These are phyloP conservation scores for Chaetoceros muelleri DNA, from an alignment of 108 stramenopile species.

Conservation along the genomic window DNA sequence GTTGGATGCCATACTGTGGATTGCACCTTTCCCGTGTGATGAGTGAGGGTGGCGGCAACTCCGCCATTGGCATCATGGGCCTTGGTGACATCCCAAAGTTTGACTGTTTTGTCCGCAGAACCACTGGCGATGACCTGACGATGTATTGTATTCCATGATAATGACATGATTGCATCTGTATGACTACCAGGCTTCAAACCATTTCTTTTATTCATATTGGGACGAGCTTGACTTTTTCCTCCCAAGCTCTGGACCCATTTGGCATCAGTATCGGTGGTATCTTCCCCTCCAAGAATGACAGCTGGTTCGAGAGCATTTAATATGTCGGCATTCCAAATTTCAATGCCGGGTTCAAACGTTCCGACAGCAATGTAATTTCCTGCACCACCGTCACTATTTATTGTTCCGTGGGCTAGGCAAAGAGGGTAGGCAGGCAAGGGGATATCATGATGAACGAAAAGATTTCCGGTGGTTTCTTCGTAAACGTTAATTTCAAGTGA, in stretches of 20 bases:
- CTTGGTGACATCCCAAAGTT: slow-evolving; percentile 89
- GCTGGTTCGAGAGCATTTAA: slow-evolving; percentile 95
- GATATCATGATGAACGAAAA: slow-evolving; percentile 99
- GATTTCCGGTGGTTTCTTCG: slow-evolving; percentile 72
- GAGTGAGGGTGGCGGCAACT: slow-evolving; percentile 74
- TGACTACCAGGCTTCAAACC: slow-evolving; percentile 78
- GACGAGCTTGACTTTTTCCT: neutral
- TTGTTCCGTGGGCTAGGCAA: slow-evolving; percentile 73
- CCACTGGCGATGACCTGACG: slow-evolving; percentile 93
- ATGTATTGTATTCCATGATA: slow-evolving; percentile 94
- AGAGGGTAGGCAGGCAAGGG: slow-evolving; percentile 95
- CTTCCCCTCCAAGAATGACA: slow-evolving; percentile 85
- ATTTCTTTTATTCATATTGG: slow-evolving; percentile 34
- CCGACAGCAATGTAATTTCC: slow-evolving; percentile 95
- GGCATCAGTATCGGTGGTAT: slow-evolving; percentile 54
- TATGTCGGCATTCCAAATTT: slow-evolving; percentile 99
- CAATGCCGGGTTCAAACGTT: slow-evolving; percentile 94
- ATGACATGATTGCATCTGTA: slow-evolving; percentile 93
- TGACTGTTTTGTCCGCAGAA: slow-evolving; percentile 95
- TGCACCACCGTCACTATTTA: slow-evolving; percentile 30
- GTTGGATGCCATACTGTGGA: slow-evolving; percentile 88
- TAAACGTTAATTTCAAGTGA: slow-evolving; percentile 82
- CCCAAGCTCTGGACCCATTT: neutral
- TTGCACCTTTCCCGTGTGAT: slow-evolving; percentile 96
- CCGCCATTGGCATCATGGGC: slow-evolving; percentile 29